phyloP scores from a whole-genome alignment of 306 rosid genomes.

The Cajanus cajan region DNA sequence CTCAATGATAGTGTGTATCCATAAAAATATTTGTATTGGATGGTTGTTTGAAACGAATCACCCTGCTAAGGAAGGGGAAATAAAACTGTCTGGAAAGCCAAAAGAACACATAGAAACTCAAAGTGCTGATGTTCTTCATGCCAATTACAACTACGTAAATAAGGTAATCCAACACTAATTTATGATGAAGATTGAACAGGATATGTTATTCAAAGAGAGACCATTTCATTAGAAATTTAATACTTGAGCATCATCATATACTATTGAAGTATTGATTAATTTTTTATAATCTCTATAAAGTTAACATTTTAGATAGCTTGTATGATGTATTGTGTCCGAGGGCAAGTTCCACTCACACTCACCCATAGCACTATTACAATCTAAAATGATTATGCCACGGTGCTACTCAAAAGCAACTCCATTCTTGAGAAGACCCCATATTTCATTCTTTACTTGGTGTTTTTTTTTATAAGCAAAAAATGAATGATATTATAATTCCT shows the following conservation, averaged over 20 bases:
- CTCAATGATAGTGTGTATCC: not conserved
- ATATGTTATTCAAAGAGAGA: not conserved
- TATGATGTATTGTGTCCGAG: not conserved
- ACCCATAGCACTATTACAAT: not conserved
- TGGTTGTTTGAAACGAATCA: not conserved
- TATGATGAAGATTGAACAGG: not conserved
- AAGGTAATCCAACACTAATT: not conserved
- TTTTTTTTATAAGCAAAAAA: not conserved
- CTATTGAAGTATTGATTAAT: not conserved
- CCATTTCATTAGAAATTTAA: not conserved
- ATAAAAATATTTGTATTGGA: not conserved
- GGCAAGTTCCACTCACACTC: constrained; percentile 1
- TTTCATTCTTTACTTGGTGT: not conserved
- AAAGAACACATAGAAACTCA: not conserved
- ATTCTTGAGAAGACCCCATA: not conserved
- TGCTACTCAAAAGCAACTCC: not conserved
- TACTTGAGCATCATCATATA: not conserved
- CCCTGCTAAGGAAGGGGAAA: not conserved
- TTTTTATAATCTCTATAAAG: not conserved
- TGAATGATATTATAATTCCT: too few relatives aligned
- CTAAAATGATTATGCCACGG: not conserved
- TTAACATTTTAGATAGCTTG: constrained; percentile 1
- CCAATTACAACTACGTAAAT: not conserved
- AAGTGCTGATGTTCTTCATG: not conserved
- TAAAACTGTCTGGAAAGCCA: not conserved